Base-by-base conservation (phyloP, 2,329 filamentous ascomycete genomes). In the Penicillium sp. region DNA sequence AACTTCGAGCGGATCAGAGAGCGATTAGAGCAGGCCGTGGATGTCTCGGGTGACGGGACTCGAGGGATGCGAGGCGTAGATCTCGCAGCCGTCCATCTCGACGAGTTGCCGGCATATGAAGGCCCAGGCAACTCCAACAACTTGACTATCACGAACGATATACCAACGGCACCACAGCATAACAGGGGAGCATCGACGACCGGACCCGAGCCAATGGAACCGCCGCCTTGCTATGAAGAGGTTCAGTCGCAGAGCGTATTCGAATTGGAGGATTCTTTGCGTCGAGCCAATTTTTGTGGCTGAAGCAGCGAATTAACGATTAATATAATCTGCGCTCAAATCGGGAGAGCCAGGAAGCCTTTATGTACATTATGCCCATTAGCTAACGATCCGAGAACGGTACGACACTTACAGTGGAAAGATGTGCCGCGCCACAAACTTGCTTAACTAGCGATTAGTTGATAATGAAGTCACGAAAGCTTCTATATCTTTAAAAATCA, bases 211-310 rank as follows among this genome's bases (percentile, higher is more conserved):
- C 71, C 72, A 61, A 83, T 69, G 36, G 90, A 93, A 64, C 89
- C 90, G 4, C 91, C 91, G 39, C 91, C 91, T 40, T 87, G 83
- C 28, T 97, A 97, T 63, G 89, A 96, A 61, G 89, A 95, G 67
- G 87, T 87, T 23, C 91, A 96, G 68, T 82, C 89, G 63, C 81
- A 87, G 57, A 86, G 85, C 50, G 77, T 90, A 86, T 51, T n/a
- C n/a, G 87, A 87, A 56, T 75, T 87, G 35, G 86, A 91, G 62
- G 76, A 78, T 52, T 75, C 78, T 56, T 71, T 68, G 46, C 67
- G 63, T 38, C 56, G 58, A 36, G 54, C 57, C 37, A 64, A 58
- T 42, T 69, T 69, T 46, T 61, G 24, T 24, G 11, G 18, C 35
- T 8, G 3, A 20, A 24, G 18, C 35, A 23, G 35, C 18, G 31